phyloP scores from a whole-genome alignment of 805 yeast species.

The Lipomyces mesembrius region DNA sequence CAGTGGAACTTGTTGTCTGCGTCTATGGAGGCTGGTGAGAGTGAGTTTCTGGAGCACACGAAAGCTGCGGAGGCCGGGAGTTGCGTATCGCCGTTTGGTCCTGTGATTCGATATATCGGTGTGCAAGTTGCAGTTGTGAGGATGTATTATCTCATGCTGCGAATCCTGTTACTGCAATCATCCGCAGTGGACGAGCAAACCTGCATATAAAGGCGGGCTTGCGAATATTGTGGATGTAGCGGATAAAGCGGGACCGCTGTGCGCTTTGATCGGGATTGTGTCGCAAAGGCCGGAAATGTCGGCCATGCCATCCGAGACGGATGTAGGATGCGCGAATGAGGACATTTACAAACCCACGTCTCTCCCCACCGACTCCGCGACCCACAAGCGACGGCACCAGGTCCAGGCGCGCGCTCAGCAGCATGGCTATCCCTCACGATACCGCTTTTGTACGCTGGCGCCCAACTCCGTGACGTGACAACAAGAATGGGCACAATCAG shows the following conservation, averaged over 20 bases:
- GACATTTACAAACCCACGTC: too few species aligned
- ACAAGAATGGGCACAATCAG: slow-evolving; percentile 15
- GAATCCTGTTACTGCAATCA: slow-evolving; percentile 16
- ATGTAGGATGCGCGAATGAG: too few species aligned
- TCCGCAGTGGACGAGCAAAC: slow-evolving; percentile 15
- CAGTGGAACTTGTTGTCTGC: slow-evolving; percentile 17
- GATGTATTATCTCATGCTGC: slow-evolving; percentile 21
- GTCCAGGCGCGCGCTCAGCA: not conserved
- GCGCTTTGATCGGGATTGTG: slow-evolving; percentile 12
- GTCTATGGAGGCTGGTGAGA: not conserved
- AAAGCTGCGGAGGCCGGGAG: slow-evolving; percentile 7
- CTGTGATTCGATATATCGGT: slow-evolving; percentile 15
- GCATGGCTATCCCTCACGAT: slow-evolving; percentile 20
- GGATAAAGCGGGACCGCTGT: slow-evolving; percentile 8
- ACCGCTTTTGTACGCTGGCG: slow-evolving; percentile 28
- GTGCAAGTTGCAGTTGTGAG: slow-evolving; percentile 11
- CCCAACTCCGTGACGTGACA: slow-evolving; percentile 18
- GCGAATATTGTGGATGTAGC: slow-evolving; percentile 15
- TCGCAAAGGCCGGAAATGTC: not conserved
- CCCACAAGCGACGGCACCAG: not conserved
- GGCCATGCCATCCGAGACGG: too few species aligned
- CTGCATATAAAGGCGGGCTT: slow-evolving; percentile 19
- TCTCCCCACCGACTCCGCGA: not conserved
- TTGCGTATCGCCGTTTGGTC: slow-evolving; percentile 13
- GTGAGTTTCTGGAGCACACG: slow-evolving; percentile 12